Evolutionary conservation across 2,329 filamentous ascomycete genomes (phyloP), one percentile per base, ranked within the genome.

Genomic region (Colletotrichum limetticola): DNA sequence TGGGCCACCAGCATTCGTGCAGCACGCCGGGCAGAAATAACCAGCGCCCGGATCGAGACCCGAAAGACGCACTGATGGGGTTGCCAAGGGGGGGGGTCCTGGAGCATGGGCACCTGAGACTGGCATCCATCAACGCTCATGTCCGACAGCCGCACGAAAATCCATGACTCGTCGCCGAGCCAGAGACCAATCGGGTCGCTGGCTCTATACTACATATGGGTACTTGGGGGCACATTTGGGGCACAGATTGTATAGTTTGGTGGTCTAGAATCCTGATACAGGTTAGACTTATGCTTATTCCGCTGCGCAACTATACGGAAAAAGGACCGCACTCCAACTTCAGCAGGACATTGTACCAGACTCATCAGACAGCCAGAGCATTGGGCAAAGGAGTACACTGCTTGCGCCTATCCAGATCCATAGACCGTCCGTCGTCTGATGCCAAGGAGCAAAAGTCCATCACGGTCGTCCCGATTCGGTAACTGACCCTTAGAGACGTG

Each of bases 111-210:
- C 24, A 60, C 61, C 55, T 35, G 68, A 66, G 61, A 60, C 55
- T 14, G 37, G 9, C 59, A 56, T 60, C 14, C n/a, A 55, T 46
- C 30, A 24, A 26, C 9, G 64, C 37, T 30, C 26, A 55, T 53
- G 65, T 69, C 66, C 59, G 59, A 35, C n/a, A 59, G 69, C 65
- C 24, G 32, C 30, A 55, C 28, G 30, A 46, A 12, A 42, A 7
- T 24, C 46, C 69, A 72, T 69, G 69, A 72, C 69, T 72, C 69
- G 66, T 37, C 24, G 35, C 32, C 2, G 11, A 14, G 9, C 6
- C 28, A 24, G 22, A 12, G 14, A 1, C 66, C 69, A 72, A 72
- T 69, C 53, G 57, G n/a, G 12, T 26, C 16, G 3, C 8, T 35
- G 5, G 24, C 4, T 35, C 22, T 30, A 42, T 30, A 59, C n/a